Percentiles rank a stretch among this genome's conserved stretches.
These are phyloP conservation scores for Claviceps sp. DNA, from an alignment of 2,329 filamentous ascomycete species.

Conservation along the genomic window DNA sequence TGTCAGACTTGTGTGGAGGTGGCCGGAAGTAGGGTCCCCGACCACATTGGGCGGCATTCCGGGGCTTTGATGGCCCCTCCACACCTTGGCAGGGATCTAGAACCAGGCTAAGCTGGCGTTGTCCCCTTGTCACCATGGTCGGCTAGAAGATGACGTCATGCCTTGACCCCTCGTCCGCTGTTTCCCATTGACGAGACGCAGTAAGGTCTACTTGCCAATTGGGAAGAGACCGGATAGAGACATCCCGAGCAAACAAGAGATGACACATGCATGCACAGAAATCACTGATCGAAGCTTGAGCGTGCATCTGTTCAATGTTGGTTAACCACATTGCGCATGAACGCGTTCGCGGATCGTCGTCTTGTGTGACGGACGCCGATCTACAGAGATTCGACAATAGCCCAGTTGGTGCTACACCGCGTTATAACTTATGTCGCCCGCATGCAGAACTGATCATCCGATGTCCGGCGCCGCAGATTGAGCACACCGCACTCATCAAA, in stretches of 20 bases:
- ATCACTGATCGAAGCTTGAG: too few species aligned
- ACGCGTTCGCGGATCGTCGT: too few species aligned
- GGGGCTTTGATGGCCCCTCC: neutral
- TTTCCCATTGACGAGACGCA: neutral
- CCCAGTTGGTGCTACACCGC: too few species aligned
- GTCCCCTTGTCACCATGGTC: neutral
- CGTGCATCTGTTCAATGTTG: too few species aligned
- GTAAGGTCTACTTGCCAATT: too few species aligned
- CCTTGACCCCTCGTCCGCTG: neutral
- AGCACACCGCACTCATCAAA: too few species aligned
- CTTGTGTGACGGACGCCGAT: too few species aligned
- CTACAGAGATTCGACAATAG: too few species aligned
- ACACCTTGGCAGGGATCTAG: neutral
- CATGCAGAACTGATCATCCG: neutral
- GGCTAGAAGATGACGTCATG: constrained; percentile 2
- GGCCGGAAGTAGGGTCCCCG: constrained; percentile 8
- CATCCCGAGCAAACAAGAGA: neutral
- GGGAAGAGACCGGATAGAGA: too few species aligned
- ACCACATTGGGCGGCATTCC: neutral
- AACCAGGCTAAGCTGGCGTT: neutral
- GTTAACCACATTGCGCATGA: too few species aligned
- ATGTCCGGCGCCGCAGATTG: neutral
- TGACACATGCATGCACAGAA: neutral
- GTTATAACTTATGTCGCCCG: neutral
- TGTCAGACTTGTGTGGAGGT: neutral